phyloP scores from a whole-genome alignment of 768 basidiomycete species.

The Cystoderma amianthinum region DNA sequence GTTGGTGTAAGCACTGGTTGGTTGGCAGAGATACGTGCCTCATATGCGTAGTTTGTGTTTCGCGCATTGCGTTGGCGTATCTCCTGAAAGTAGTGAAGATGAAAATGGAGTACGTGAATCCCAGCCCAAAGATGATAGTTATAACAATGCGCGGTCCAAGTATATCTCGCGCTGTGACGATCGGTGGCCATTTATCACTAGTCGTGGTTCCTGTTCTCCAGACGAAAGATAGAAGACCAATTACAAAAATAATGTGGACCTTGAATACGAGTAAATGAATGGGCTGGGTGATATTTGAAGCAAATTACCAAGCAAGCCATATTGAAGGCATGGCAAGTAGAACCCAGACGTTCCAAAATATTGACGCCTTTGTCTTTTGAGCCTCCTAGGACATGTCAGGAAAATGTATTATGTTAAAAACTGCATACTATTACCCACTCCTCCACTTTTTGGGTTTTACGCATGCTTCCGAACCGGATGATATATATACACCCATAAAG shows the following conservation, averaged over 20 bases:
- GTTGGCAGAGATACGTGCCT: too few relatives aligned
- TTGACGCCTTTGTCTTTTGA: too few relatives aligned
- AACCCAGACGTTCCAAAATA: conserved; percentile 57
- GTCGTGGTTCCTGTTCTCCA: too few relatives aligned
- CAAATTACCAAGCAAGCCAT: conserved; percentile 50
- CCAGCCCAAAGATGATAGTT: conserved; percentile 38
- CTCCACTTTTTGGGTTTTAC: too few relatives aligned
- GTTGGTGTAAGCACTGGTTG: too few relatives aligned
- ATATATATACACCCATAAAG: conserved; percentile 3
- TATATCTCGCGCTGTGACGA: conserved; percentile 19
- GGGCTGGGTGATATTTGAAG: conserved; percentile 38
- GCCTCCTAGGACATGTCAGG: conserved; percentile 49
- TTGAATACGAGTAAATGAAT: conserved; percentile 36
- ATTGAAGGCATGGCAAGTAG: too few relatives aligned
- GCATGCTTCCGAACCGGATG: too few relatives aligned
- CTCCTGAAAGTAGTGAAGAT: conserved; percentile 43
- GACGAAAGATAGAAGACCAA: conserved; percentile 50
- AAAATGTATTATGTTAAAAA: conserved; percentile 27
- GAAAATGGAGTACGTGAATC: conserved; percentile 42
- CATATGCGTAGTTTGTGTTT: too few relatives aligned
- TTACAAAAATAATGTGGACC: conserved; percentile 55
- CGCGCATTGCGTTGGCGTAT: conserved; percentile 17
- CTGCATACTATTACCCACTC: conserved; percentile 46
- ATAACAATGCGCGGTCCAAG: conserved; percentile 25
- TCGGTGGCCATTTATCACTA: conserved; percentile 14